Conservation (phyloP, 2,329 filamentous ascomycete genomes). For the Exophiala viscosa region DNA sequence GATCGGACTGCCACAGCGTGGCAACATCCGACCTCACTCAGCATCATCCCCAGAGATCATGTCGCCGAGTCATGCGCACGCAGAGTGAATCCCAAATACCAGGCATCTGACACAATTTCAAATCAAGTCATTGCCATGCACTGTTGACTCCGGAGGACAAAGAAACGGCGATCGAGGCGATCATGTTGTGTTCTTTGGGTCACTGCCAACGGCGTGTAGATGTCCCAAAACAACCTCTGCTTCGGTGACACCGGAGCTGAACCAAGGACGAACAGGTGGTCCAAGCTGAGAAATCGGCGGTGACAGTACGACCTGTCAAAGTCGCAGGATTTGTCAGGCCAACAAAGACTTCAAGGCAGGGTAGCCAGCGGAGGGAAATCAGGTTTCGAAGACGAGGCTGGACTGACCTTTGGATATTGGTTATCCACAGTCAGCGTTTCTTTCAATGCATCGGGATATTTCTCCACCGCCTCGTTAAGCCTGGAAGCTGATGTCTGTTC, state of each 20-base stretch:
- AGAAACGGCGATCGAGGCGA: background rate
- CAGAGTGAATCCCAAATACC: conserved; percentile 4
- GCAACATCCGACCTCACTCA: conserved; percentile 8
- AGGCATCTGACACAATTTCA: conserved; percentile 18
- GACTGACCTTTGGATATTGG: background rate
- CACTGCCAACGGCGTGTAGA: conserved; percentile 1
- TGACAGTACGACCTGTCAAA: conserved; percentile 20
- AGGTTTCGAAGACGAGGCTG: conserved; percentile 8
- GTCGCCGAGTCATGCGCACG: conserved; percentile 4
- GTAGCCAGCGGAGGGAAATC: background rate
- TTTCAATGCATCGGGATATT: conserved; percentile 2
- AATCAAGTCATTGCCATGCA: conserved; percentile 2
- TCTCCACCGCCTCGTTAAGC: conserved; percentile 1
- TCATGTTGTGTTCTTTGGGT: background rate
- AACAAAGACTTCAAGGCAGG: conserved; percentile 4
- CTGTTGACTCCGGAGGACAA: background rate
- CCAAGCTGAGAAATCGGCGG: conserved; percentile 20
- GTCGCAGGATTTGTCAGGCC: conserved; percentile 24
- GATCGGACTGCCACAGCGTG: conserved; percentile 7
- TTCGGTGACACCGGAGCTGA: conserved; percentile 11
- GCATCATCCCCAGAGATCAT: background rate
- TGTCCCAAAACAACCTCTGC: conserved; percentile 1
- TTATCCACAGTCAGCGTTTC: background rate
- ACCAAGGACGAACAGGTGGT: conserved; percentile 24
- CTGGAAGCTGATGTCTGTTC: background rate